A percentile compares a stretch with the other conserved stretches of the same genome.
Conservation (phyloP, 2,329 filamentous ascomycete species). For the Sporothrix variecibatus region DNA sequence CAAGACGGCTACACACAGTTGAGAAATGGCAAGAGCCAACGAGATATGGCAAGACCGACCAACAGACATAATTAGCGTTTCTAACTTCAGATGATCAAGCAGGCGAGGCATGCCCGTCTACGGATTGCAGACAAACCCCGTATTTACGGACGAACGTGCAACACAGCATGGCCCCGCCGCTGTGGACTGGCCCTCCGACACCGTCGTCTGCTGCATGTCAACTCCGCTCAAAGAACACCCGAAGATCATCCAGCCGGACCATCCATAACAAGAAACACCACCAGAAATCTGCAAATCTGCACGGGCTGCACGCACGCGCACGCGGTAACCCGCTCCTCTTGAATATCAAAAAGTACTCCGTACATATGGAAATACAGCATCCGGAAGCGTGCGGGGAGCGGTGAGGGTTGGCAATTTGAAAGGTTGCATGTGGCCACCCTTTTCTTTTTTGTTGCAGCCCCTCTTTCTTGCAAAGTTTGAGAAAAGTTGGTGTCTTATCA, state of each 20-base stretch:
- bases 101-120: background rate
- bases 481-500: background rate
- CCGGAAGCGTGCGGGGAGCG: constrained; percentile 6
- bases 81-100: background rate
- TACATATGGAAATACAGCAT: background rate
- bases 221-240: background rate
- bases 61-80: background rate
- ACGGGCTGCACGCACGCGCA: background rate
- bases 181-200: background rate
- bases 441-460: background rate
- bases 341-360: background rate
- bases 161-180: background rate
- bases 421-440: background rate
- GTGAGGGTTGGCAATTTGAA: background rate
- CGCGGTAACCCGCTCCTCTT: background rate
- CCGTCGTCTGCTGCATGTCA: background rate
- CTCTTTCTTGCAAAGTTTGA: background rate
- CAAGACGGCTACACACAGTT: no score
- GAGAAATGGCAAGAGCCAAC: no score
- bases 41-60: background rate
- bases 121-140: background rate
- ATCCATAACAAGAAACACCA: background rate
- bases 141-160: constrained; percentile 3
- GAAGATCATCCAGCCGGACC: constrained; percentile 13
- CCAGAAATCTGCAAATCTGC: background rate